Conservation (phyloP, 805 yeast species). For the Kodamaea hsintzibuensis region DNA sequence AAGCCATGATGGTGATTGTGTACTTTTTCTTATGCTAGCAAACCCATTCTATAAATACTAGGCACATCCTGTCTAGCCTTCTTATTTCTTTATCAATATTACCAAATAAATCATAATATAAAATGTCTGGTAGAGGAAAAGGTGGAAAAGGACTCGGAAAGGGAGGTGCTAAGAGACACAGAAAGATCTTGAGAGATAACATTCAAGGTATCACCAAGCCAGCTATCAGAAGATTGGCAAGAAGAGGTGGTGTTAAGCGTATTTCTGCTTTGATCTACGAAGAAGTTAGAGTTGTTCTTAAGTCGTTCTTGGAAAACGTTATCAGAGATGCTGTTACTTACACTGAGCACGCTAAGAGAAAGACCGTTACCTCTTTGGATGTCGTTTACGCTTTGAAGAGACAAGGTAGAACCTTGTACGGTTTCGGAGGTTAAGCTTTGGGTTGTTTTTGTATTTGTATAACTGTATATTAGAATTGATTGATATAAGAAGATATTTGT, state of each 20-base stretch:
- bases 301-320: constrained; percentile 93
- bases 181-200: constrained; percentile 99
- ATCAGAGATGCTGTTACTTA: constrained; percentile 99
- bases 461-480: constrained; percentile 27
- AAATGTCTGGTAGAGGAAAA: constrained; percentile 99
- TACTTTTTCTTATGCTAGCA: neutral
- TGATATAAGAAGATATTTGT: neutral
- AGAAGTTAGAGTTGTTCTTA: constrained; percentile 96
- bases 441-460: constrained; percentile 15
- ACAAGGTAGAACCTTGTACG: constrained; percentile 99
- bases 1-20: neutral
- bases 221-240: constrained; percentile 99
- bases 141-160: constrained; percentile 99
- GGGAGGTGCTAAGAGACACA: constrained; percentile 99
- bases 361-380: constrained; percentile 98
- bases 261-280: constrained; percentile 98
- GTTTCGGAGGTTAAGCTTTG: constrained; percentile 92
- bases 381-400: constrained; percentile 99
- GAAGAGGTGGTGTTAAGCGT: constrained; percentile 99
- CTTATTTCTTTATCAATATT: constrained; percentile 1
- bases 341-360: constrained; percentile 99
- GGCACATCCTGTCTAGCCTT: neutral
- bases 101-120: constrained; percentile 7
- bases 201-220: constrained; percentile 99
- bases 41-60: constrained; percentile 7